A percentile compares a stretch with the other conserved stretches of the same genome.
phyloP scores from a whole-genome alignment of 78 protist genomes.

The Dictyostelium intermedium region DNA sequence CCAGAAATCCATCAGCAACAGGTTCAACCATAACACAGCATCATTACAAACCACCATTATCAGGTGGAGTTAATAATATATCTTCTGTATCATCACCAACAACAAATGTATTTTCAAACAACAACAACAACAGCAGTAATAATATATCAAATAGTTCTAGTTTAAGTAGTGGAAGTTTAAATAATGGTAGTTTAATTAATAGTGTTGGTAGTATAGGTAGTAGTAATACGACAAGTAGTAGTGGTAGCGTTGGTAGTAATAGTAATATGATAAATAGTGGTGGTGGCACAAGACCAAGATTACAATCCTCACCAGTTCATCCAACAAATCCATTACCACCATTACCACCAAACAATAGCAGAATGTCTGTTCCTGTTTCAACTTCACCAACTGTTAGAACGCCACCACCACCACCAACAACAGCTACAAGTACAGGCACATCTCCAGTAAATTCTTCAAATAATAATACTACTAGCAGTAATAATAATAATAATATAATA shows the following conservation, averaged over 20 bases:
- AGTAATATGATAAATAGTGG: slow-evolving; percentile 5
- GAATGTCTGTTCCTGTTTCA: slow-evolving; percentile 27
- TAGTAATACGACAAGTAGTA: not conserved
- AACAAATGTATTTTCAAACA: not conserved
- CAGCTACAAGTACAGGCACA: not conserved
- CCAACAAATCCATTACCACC: slow-evolving; percentile 73
- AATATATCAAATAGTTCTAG: not conserved
- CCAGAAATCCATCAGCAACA: slow-evolving; percentile 14
- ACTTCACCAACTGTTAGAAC: slow-evolving; percentile 8
- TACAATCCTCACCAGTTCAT: slow-evolving; percentile 46
- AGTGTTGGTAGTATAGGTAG: not conserved
- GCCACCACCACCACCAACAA: slow-evolving; percentile 32
- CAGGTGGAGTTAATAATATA: not conserved
- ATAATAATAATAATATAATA: not conserved
- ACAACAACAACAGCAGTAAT: not conserved
- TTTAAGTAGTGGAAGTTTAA: slow-evolving; percentile 10
- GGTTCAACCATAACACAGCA: not conserved
- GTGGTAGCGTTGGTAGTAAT: not conserved
- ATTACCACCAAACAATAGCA: not conserved
- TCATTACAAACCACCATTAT: not conserved
- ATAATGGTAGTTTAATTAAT: not conserved
- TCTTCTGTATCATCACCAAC: slow-evolving; percentile 12
- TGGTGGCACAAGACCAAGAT: slow-evolving; percentile 19
- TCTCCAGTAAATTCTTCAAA: not conserved
- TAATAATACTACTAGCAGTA: not conserved